Evolutionary conservation across 805 yeast genomes (phyloP), one percentile per base, ranked within the genome.

Genomic region (Candida maltosa): DNA sequence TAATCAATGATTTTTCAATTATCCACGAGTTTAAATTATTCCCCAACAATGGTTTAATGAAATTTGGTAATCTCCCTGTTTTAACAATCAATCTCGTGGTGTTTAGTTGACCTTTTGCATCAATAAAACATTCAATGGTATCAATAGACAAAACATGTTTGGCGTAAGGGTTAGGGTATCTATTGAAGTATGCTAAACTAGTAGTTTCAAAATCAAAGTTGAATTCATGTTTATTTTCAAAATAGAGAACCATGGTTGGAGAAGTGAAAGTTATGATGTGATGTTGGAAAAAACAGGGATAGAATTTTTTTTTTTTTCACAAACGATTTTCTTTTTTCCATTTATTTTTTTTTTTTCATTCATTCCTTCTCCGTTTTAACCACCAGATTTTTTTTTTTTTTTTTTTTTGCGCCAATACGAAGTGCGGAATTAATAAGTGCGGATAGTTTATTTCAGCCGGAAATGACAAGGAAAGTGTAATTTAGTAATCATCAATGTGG

Each of bases 121-220:
- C 87, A 14, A 87, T 66, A 40, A 64, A 56, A 34, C 75, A 63
- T 22, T 78, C 78, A 11, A 89, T 53, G 2, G 95, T 84, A 55
- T 89, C 97, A 18, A 78, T 79, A 6, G 95, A 83, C 23, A 81
- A 65, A 9, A 91, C 96, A 62, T 91, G 96, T 7, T 76, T 65
- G 12, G 96, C 81, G 54, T 72, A 88, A 2, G 97, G 97, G 55
- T 81, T 80, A 10, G 82, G 82, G 42, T 65, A 66, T 39, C 70
- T 41, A 45, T 65, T 66, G 60, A 86, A 80, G 54, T 83, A 81
- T 1, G 95, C 95, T 31, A 80, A 64, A 2, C 87, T 71, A 3
- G 85, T 87, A 0, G 91, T 82, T 32, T 70, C 69, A 49, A 88
- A 88, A 46, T 80, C 80, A 54, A 60, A 57, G 35, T 52, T 48